Base-by-base conservation (phyloP, 2,329 filamentous ascomycete species). In the Epichloe elymi region DNA sequence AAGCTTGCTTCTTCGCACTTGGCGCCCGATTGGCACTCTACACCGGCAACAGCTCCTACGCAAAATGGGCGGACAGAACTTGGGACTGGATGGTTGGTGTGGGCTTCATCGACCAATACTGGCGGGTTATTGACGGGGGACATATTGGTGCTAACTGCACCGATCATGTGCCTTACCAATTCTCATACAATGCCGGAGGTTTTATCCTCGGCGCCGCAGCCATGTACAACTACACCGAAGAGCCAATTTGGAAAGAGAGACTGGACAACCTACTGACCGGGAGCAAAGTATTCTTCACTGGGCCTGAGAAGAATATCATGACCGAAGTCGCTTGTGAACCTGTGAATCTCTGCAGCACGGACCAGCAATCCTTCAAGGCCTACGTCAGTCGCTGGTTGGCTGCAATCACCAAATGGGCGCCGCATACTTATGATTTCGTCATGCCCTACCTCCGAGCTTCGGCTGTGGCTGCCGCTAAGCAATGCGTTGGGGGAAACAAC, bases 41-140 rank as follows among this genome's bases (percentile, higher is more conserved):
- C 63, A 94, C 88, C 0, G 80, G 80, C 15, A 91, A 94, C 59
- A 61, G 73, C 40, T 86, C 85, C 0, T 95, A 94, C 62, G 74
- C 79, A 1, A 78, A 88, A 5, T 93, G 86, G 87, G 87, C 87
- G 0, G 77, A 81, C 19, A 82, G 70, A 57, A 77, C 79, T 1
- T 95, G 86, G 70, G 74, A 86, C 47, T 88, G 84, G 84, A 82
- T 80, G 65, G 62, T 65, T 3, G 63, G 60, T 6, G 68, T 80
- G 44, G 71, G 77, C 0, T 74, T 87, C 49, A 75, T 87, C 54
- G 73, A 80, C 59, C 48, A 74, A 6, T 69, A 75, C 3, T 85
- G 77, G 62, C 71, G 75, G 46, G 70, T 86, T 17, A 84, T 74
- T 57, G 83, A 84, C 57, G 83, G 83, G 83, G 74, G 75, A 5